phyloP scores from a whole-genome alignment of 2,329 filamentous ascomycete genomes.

The Xylariaceae sp. region DNA sequence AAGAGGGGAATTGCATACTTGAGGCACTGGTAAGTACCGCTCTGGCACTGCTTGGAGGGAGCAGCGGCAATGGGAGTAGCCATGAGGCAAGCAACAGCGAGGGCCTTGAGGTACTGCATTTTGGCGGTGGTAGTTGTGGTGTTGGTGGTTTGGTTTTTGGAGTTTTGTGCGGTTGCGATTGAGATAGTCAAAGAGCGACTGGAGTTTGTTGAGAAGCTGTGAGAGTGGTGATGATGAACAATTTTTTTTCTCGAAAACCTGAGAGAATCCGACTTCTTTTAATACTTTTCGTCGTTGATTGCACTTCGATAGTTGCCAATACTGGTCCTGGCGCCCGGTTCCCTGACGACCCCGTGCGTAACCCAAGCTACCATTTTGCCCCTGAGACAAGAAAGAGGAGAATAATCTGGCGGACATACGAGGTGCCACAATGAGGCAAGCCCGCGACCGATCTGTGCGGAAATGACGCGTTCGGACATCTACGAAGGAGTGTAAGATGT shows the following conservation, averaged over 20 bases:
- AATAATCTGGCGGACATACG: neutral
- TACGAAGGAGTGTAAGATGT: neutral
- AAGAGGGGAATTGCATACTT: conserved; percentile 5
- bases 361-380: too few species aligned
- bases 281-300: too few species aligned
- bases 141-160: neutral
- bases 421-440: neutral
- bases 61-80: neutral
- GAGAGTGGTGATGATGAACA: too few species aligned
- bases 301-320: too few species aligned
- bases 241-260: too few species aligned
- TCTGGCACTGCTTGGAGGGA: neutral
- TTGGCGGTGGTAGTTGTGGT: neutral
- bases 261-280: too few species aligned
- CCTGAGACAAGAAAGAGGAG: neutral
- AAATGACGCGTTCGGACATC: conserved; percentile 1
- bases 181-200: neutral
- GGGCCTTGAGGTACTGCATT: neutral
- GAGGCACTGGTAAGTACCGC: conserved; percentile 11
- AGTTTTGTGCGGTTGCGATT: neutral
- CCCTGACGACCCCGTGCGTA: too few species aligned
- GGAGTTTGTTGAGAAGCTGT: too few species aligned
- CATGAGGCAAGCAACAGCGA: neutral
- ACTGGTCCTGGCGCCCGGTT: too few species aligned
- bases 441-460: conserved; percentile 1